Evolutionary conservation across 2,329 filamentous ascomycete species (phyloP).

Genomic region (Alternaria arbusti): DNA sequence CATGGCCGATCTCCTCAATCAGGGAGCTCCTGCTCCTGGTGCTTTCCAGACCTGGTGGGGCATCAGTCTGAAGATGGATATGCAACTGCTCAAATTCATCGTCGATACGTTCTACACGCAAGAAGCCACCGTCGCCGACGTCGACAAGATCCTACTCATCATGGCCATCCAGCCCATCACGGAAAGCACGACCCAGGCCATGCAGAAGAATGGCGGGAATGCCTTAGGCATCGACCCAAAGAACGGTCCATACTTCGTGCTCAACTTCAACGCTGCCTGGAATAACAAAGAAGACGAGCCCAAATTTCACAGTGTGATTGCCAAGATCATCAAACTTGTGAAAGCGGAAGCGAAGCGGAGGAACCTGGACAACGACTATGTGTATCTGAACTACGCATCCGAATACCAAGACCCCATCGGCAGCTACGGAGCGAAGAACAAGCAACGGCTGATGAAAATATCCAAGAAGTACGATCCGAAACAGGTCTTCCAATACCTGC

Average conservation of each 20-base stretch:
- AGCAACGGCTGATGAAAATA: constrained; percentile 37
- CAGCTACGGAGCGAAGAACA: constrained; percentile 45
- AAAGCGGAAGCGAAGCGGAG: constrained; percentile 12
- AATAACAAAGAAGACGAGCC: constrained; percentile 12
- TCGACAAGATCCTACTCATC: constrained; percentile 22
- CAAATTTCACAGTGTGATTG: constrained; percentile 13
- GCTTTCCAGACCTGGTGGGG: constrained; percentile 28
- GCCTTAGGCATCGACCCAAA: constrained; percentile 26
- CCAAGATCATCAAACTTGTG: constrained; percentile 4
- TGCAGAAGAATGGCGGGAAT: constrained; percentile 33
- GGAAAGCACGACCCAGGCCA: constrained; percentile 9
- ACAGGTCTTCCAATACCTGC: constrained; percentile 48
- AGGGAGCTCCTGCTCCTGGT: constrained; percentile 12
- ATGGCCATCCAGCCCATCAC: constrained; percentile 25
- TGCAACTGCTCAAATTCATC: constrained; percentile 14
- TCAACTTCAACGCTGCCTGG: constrained; percentile 21
- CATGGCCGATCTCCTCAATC: constrained; percentile 19
- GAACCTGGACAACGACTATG: constrained; percentile 15
- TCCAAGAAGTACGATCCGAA: constrained; percentile 49
- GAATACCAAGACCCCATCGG: constrained; percentile 50
- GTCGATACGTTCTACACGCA: constrained; percentile 19
- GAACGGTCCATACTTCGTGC: constrained; percentile 21
- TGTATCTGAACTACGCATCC: constrained; percentile 24
- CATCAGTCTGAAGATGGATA: constrained; percentile 26
- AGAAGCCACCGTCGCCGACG: constrained; percentile 19